Evolutionary conservation across 1,139 yeast genomes (phyloP).

Genomic region (Pichia sp.): DNA sequence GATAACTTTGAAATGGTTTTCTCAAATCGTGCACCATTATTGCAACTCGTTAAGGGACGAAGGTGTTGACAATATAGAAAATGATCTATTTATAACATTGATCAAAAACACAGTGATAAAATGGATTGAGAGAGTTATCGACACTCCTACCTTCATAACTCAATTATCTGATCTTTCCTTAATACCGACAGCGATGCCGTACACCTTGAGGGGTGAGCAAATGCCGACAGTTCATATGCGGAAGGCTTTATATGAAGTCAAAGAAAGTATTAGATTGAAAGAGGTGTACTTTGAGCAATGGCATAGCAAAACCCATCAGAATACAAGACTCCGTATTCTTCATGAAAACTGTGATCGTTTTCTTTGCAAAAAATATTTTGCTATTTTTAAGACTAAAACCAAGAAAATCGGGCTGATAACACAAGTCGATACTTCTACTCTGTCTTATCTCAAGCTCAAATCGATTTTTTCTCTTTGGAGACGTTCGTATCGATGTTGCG

Average conservation of each 20-base stretch:
- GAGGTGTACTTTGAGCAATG: slow-evolving; percentile 16
- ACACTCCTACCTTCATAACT: slow-evolving; percentile 9
- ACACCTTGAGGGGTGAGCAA: slow-evolving; percentile 8
- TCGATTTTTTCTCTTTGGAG: no score
- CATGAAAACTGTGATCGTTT: neutral
- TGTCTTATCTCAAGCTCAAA: no score
- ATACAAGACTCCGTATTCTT: neutral
- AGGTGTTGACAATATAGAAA: slow-evolving; percentile 7
- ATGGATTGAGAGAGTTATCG: slow-evolving; percentile 14
- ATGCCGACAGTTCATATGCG: slow-evolving; percentile 22
- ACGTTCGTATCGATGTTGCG: no score
- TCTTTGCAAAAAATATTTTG: neutral
- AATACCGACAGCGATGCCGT: slow-evolving; percentile 15
- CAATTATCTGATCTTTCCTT: slow-evolving; percentile 11
- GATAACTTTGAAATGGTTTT: slow-evolving; percentile 17
- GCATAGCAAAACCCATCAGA: slow-evolving; percentile 11
- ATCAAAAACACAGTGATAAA: slow-evolving; percentile 12
- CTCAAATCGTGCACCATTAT: slow-evolving; percentile 17
- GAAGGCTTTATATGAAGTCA: slow-evolving; percentile 17
- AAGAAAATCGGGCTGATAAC: neutral
- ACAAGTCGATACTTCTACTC: no score
- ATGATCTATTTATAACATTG: slow-evolving; percentile 16
- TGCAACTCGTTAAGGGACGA: slow-evolving; percentile 12
- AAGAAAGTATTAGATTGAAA: slow-evolving; percentile 13
- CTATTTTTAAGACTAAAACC: neutral